Evolutionary conservation across 2,329 filamentous ascomycete species (phyloP).

Genomic region (Phyllosticta citriasiana): DNA sequence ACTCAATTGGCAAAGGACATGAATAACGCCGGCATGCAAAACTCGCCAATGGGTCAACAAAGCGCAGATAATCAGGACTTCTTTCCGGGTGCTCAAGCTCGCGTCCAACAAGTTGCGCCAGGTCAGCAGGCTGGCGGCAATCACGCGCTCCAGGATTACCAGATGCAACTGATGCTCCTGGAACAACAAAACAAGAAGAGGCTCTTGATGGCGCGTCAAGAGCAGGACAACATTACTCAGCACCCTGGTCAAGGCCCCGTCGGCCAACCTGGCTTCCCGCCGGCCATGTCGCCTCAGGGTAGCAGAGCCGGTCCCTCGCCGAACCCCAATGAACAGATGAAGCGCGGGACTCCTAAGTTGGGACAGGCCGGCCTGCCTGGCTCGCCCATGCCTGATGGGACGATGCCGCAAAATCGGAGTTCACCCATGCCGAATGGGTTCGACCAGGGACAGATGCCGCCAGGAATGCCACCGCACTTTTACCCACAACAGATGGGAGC

Average conservation of each 20-base stretch:
- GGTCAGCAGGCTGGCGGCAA: slow-evolving; percentile 50
- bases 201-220: slow-evolving; percentile 70
- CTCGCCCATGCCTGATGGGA: slow-evolving; percentile 60
- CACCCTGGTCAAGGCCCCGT: slow-evolving; percentile 34
- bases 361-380: slow-evolving; percentile 54
- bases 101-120: slow-evolving; percentile 52
- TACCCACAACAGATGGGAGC: slow-evolving; percentile 26
- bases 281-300: slow-evolving; percentile 60
- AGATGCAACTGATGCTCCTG: slow-evolving; percentile 80
- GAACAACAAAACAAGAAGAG: slow-evolving; percentile 85
- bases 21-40: slow-evolving; percentile 60
- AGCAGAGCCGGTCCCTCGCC: slow-evolving; percentile 62
- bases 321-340: slow-evolving; percentile 69
- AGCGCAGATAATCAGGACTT: slow-evolving; percentile 25
- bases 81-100: slow-evolving; percentile 24
- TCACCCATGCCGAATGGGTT: slow-evolving; percentile 52
- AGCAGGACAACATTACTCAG: slow-evolving; percentile 58
- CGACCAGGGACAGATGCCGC: slow-evolving; percentile 40
- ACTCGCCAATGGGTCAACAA: slow-evolving; percentile 71
- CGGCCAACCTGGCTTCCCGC: slow-evolving; percentile 45
- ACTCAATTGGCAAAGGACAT: slow-evolving; percentile 69
- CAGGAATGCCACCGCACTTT: slow-evolving; percentile 30
- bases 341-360: slow-evolving; percentile 67
- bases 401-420: slow-evolving; percentile 52
- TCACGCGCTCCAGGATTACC: slow-evolving; percentile 75